Base-by-base conservation (phyloP, 257 asterid species). In the Solanum ahanhuiri region DNA sequence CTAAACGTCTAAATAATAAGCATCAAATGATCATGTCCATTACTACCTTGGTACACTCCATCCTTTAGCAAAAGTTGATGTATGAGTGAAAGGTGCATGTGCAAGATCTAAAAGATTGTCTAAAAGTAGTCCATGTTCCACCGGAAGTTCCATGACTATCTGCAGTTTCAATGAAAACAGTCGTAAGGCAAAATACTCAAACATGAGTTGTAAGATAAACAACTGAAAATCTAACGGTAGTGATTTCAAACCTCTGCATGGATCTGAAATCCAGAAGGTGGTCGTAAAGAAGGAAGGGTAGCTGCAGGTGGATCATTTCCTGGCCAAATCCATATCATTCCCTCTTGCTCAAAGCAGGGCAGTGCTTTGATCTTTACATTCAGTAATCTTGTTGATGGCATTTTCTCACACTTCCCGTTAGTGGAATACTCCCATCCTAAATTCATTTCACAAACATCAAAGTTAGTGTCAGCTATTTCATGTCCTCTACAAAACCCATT, bases 41-140 rank as follows among this genome's bases (percentile, higher is more conserved):
- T 1, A 77, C 83, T 41, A 95, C 98, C 96, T 96, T 41, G 99
- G 98, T 54, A 96, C 95, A 79, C 93, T 93, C 99, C 99, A 96
- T 72, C 99, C 99, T 91, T 96, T 96, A 37, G 99, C 98, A 86
- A 96, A 96, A 14, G 98, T 96, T 39, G 99, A 96, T 43, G 99
- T 95, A 87, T 96, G 98, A 6, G 98, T 95, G 87, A 96, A 95
- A 73, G 98, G 99, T 76, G 98, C 99, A 87, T 96, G 99, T 84
- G 99, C 99, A 81, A 96, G 96, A 91, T 96, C 99, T 92, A 96
- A 91, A 86, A 96, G 96, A 91, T 96, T 96, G 94, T 96, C 99
- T 35, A 96, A 88, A 15, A 96, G 93, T 23, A 96, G 91, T 48
- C 99, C 99, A 83, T 96, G 98, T 89, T 96, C 99, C 57, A 96